phyloP scores from a whole-genome alignment of 2,329 filamentous ascomycete species.

The Beauveria pseudobassiana region DNA sequence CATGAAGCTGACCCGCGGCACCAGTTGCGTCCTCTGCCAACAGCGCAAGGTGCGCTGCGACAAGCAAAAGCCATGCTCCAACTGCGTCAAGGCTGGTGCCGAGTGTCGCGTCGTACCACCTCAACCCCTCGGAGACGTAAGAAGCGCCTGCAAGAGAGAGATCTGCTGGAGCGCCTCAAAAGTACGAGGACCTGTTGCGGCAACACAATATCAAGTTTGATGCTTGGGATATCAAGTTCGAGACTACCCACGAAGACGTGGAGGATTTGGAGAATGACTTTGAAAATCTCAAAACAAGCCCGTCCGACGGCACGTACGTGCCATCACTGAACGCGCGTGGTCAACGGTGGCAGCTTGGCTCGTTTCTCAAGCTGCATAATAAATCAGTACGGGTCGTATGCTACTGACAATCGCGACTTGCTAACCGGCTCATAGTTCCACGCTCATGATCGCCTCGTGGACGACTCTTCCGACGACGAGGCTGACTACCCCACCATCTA shows the following conservation, averaged over 20 bases:
- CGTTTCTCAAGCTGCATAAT: conserved; percentile 22
- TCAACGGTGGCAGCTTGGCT: conserved; percentile 12
- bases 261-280: conserved; percentile 51
- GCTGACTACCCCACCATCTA: conserved; percentile 47
- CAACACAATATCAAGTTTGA: conserved; percentile 61
- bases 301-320: conserved; percentile 33
- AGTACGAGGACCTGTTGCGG: conserved; percentile 59
- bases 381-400: neutral
- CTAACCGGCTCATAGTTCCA: conserved; percentile 33
- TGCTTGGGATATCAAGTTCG: conserved; percentile 4
- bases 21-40: conserved; percentile 65
- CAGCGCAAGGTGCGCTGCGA: conserved; percentile 71
- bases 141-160: conserved; percentile 61
- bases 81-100: conserved; percentile 55
- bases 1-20: conserved; percentile 50
- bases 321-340: conserved; percentile 11
- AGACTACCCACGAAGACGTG: conserved; percentile 39
- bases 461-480: conserved; percentile 50
- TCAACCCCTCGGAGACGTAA: conserved; percentile 50
- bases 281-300: conserved; percentile 45
- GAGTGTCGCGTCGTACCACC: conserved; percentile 55
- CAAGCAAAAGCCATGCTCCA: conserved; percentile 62
- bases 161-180: conserved; percentile 62
- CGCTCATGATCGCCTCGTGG: conserved; percentile 38
- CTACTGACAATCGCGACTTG: neutral